phyloP scores from a whole-genome alignment of 257 asterid genomes.

The Nicotiana tomentosiformis region DNA sequence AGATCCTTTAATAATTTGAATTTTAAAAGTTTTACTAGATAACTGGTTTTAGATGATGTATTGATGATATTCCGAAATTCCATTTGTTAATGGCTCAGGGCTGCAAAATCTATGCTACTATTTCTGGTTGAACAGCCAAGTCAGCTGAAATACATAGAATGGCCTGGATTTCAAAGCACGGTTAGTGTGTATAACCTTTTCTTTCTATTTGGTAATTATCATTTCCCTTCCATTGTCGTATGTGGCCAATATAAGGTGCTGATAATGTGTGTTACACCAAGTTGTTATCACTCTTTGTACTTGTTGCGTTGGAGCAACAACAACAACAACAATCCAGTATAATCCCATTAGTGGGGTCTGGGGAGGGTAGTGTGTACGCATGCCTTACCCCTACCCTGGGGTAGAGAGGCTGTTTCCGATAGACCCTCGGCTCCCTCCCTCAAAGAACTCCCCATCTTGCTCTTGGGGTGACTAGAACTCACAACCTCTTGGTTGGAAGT shows the following conservation, averaged over 20 bases:
- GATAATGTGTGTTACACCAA: not conserved
- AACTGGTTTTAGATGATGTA: not conserved
- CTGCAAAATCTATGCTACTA: slow-evolving; percentile 23
- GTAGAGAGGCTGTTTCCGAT: too few relatives aligned
- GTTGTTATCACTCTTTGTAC: not conserved
- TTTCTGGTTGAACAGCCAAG: slow-evolving; percentile 45
- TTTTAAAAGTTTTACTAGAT: not conserved
- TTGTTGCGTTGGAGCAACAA: not conserved
- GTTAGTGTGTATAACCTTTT: slow-evolving; percentile 18
- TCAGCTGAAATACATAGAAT: slow-evolving; percentile 47
- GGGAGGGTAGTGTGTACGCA: too few relatives aligned
- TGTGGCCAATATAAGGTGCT: not conserved
- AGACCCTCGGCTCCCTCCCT: too few relatives aligned
- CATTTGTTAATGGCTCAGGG: slow-evolving; percentile 33
- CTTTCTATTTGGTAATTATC: not conserved
- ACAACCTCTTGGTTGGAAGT: too few relatives aligned
- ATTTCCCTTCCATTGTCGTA: not conserved
- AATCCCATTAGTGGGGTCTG: too few relatives aligned
- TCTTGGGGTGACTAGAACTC: too few relatives aligned
- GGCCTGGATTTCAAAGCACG: slow-evolving; percentile 46
- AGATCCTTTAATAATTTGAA: not conserved
- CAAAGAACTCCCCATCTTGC: too few relatives aligned
- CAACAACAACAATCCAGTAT: too few relatives aligned
- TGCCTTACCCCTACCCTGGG: too few relatives aligned
- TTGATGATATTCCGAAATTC: not conserved